Evolutionary conservation across 169 alveolate genomes (phyloP).

Genomic region (Ichthyophthirius multifiliis): DNA sequence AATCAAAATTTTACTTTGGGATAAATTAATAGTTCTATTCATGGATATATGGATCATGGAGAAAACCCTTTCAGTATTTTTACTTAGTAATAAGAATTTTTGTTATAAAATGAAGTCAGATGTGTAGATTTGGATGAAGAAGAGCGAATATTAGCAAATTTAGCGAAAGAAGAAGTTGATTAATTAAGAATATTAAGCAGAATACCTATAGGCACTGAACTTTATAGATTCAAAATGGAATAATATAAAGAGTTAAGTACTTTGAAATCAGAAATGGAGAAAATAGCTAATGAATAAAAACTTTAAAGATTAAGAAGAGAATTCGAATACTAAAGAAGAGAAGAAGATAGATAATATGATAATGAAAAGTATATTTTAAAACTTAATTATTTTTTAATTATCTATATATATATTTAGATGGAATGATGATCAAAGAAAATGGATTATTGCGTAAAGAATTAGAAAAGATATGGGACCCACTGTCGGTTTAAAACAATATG

Average conservation of each 20-base stretch:
- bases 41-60: conserved; percentile 14
- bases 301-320: conserved; percentile 61
- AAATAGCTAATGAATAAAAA: conserved; percentile 62
- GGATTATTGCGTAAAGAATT: conserved; percentile 49
- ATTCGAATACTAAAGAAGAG: conserved; percentile 60
- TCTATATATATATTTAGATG: conserved; percentile 11
- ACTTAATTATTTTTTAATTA: neutral
- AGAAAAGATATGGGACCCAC: conserved; percentile 38
- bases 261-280: conserved; percentile 69
- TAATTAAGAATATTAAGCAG: conserved; percentile 51
- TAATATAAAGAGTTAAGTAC: conserved; percentile 60
- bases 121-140: conserved; percentile 62
- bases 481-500: conserved; percentile 17
- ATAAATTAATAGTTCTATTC: neutral
- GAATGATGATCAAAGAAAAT: conserved; percentile 65
- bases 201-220: conserved; percentile 64
- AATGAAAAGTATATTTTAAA: conserved; percentile 38
- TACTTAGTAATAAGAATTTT: conserved; percentile 24
- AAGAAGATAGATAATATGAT: conserved; percentile 60
- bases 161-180: conserved; percentile 61
- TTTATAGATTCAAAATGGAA: conserved; percentile 68
- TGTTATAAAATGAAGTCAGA: conserved; percentile 58
- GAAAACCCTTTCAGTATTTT: conserved; percentile 46
- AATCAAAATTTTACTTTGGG: neutral
- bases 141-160: conserved; percentile 62